These are phyloP conservation scores for Aspergillus floridensis DNA, from an alignment of 2,329 filamentous ascomycete genomes.

Conservation along the genomic window DNA sequence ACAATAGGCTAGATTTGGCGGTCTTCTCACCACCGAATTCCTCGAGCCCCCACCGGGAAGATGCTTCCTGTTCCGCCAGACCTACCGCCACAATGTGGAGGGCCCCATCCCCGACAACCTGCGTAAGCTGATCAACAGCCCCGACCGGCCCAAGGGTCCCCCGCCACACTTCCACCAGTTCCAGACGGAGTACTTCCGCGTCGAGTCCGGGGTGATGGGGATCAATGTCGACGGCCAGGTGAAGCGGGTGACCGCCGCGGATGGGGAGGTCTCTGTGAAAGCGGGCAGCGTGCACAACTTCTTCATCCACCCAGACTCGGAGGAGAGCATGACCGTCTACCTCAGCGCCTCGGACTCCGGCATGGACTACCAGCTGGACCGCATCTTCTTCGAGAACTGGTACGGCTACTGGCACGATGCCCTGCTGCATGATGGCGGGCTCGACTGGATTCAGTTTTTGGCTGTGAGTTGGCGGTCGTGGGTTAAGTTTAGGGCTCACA, in stretches of 20 bases:
- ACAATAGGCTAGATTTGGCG: conserved; percentile 9
- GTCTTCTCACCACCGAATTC: conserved; percentile 13
- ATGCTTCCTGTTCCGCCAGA: conserved; percentile 13
- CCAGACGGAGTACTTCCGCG: conserved; percentile 18
- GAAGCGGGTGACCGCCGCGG: conserved; percentile 5
- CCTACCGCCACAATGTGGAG: conserved; percentile 8
- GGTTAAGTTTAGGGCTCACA: neutral
- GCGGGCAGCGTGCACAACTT: conserved; percentile 14
- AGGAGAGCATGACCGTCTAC: conserved; percentile 14
- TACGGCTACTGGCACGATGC: conserved; percentile 20
- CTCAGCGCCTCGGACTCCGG: conserved; percentile 17
- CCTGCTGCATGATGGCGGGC: conserved; percentile 11
- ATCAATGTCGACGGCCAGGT: conserved; percentile 10
- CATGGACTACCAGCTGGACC: conserved; percentile 14
- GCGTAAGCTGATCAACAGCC: conserved; percentile 5
- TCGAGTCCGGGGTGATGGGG: conserved; percentile 9
- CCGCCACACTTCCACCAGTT: conserved; percentile 17
- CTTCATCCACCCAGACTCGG: conserved; percentile 13
- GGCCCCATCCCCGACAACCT: conserved; percentile 3
- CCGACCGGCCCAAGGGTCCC: conserved; percentile 3
- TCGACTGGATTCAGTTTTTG: conserved; percentile 14
- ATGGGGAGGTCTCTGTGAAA: conserved; percentile 8
- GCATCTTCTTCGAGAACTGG: conserved; percentile 19
- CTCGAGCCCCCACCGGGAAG: conserved; percentile 12
- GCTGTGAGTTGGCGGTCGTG: neutral